Base-by-base conservation (phyloP, 192 early-diverging fungal genomes). In the Coemansia sp. region DNA sequence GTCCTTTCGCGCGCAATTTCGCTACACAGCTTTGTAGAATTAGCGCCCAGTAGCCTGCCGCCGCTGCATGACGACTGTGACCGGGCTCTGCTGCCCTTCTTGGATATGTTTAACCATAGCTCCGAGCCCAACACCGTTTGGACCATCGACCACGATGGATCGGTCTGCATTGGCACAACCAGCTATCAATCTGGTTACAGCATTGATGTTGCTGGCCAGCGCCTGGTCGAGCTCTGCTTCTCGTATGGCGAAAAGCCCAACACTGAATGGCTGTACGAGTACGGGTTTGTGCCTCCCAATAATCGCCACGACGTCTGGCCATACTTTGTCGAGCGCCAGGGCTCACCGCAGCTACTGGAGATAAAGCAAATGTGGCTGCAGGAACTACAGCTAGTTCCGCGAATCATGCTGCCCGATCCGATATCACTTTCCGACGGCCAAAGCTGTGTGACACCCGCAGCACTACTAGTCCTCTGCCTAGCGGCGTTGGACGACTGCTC, bases 51-150 rank as follows among this genome's bases (percentile, higher is more conserved):
- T 23, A 36, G 23, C 29, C 5, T 28, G 19, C 19, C 15, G 7
- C 17, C 28, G 21, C 32, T 27, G 9, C 41, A 64, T 19, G 42
- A 21, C 43, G 58, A 17, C 5, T 48, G 53, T 21, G 61, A 71
- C 49, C 47, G 36, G 12, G 68, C 61, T 3, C 62, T 71, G 20
- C 22, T 71, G 28, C 68, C 68, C 0, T 40, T 48, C 8, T 40
- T 71, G 2, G 61, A 71, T 43, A 60, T 71, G 62, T 51, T 64
- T 34, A 71, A 71, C 53, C 68, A 71, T 44, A 55, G 53, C 35
- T 14, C 35, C 9, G 28, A n/a, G 5, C 61, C 68, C 1, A 51
- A n/a, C 15, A 62, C 57, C 2, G 34, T 31, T 19, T 71, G 68
- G 68, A 23, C 53, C 0, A 38, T 60, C 2, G 28, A 40, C 5